Evolutionary conservation across 768 basidiomycete genomes (phyloP).

Genomic region (Clavulina sp.): DNA sequence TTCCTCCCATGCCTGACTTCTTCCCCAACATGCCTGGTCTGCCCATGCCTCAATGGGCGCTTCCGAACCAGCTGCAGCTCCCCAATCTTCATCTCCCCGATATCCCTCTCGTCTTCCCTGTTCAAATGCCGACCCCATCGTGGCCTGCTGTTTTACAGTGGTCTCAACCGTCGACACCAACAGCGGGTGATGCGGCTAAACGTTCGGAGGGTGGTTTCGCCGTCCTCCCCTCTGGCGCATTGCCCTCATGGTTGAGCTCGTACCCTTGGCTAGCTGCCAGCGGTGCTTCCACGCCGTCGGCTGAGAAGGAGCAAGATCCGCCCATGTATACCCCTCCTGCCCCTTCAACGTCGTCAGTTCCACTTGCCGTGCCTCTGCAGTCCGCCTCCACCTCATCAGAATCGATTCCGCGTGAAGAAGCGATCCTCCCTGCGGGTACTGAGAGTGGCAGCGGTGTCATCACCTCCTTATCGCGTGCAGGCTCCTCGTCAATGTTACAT

Average conservation of each 20-base stretch:
- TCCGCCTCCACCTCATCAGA: background rate
- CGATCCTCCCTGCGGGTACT: background rate
- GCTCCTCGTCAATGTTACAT: background rate
- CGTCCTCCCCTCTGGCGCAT: slow-evolving; percentile 27
- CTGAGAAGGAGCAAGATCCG: slow-evolving; percentile 2
- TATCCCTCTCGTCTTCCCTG: slow-evolving; percentile 62
- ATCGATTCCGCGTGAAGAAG: background rate
- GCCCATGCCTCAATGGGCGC: slow-evolving; percentile 16
- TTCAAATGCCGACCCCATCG: slow-evolving; percentile 45
- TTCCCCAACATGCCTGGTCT: slow-evolving; percentile 31
- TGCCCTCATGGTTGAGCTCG: background rate
- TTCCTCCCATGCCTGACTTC: too few species aligned
- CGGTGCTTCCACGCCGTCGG: background rate
- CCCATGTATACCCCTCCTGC: background rate
- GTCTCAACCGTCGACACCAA: background rate
- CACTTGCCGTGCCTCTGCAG: background rate
- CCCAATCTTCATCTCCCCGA: slow-evolving; percentile 53
- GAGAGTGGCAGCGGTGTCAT: background rate
- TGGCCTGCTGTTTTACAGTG: slow-evolving; percentile 6
- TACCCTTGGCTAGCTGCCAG: slow-evolving; percentile 44
- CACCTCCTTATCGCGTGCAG: background rate
- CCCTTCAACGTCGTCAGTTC: background rate
- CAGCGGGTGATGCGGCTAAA: slow-evolving; percentile 14
- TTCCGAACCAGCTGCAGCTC: slow-evolving; percentile 16
- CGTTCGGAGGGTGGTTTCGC: slow-evolving; percentile 28